phyloP scores from a whole-genome alignment of 768 basidiomycete genomes.

The Termitomyces sp. region DNA sequence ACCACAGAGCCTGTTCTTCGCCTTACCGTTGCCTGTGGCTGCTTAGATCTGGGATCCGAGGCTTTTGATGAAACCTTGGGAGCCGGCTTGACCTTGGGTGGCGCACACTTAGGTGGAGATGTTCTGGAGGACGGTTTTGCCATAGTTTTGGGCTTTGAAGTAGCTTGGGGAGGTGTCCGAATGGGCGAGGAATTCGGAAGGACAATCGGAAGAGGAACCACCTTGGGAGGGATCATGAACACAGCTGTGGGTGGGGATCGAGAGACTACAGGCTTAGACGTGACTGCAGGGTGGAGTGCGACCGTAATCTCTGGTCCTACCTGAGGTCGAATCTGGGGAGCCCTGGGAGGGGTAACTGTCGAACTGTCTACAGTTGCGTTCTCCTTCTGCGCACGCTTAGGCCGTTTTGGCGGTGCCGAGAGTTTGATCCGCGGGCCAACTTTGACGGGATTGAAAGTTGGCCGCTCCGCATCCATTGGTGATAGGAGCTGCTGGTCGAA shows the following conservation, averaged over 20 bases:
- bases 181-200: neutral
- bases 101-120: neutral
- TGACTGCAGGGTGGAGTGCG: neutral
- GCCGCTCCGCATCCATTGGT: neutral
- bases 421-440: neutral
- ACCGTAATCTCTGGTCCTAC: neutral
- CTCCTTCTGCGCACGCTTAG: neutral
- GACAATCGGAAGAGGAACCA: neutral
- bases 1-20: neutral
- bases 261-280: neutral
- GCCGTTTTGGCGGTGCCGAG: neutral
- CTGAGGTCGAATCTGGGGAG: neutral
- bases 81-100: neutral
- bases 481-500: neutral
- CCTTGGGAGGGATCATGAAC: neutral
- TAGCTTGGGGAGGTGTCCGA: neutral
- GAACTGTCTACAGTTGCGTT: neutral
- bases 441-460: neutral
- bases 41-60: neutral
- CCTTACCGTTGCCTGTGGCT: neutral
- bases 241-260: neutral
- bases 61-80: neutral
- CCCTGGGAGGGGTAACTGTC: too few relatives aligned
- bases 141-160: neutral
- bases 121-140: neutral